Conservation (phyloP, 805 yeast genomes). For the Yamadazyma insecticola region DNA sequence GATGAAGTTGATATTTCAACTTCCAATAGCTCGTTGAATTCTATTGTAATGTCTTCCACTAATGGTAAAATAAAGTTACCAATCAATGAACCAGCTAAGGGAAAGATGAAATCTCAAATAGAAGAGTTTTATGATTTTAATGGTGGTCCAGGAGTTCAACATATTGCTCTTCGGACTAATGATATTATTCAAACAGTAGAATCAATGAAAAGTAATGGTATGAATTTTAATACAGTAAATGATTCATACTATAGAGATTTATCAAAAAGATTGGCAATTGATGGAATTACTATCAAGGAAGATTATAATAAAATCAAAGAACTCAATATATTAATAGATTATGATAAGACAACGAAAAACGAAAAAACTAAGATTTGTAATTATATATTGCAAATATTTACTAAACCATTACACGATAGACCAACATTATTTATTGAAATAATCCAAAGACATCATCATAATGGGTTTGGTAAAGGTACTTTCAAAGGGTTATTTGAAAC, state of each 20-base stretch:
- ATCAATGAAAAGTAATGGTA: conserved; percentile 56
- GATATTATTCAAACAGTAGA: conserved; percentile 56
- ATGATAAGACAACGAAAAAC: conserved; percentile 48
- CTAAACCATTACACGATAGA: conserved; percentile 69
- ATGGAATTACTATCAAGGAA: conserved; percentile 48
- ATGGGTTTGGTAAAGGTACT: conserved; percentile 89
- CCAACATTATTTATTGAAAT: conserved; percentile 82
- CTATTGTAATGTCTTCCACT: conserved; percentile 71
- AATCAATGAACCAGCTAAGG: conserved; percentile 77
- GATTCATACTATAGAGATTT: conserved; percentile 52
- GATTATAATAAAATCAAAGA: conserved; percentile 44
- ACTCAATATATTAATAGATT: conserved; percentile 68
- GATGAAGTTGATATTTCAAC: conserved; percentile 76
- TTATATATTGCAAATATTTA: conserved; percentile 76
- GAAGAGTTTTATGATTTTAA: conserved; percentile 76
- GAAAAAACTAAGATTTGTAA: conserved; percentile 35
- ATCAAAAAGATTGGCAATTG: conserved; percentile 36
- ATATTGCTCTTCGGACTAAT: conserved; percentile 63
- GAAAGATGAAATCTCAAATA: conserved; percentile 64
- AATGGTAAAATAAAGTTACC: conserved; percentile 73
- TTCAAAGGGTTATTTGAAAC: conserved; percentile 78
- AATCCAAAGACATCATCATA: conserved; percentile 73
- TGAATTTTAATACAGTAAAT: conserved; percentile 63
- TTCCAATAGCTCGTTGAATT: conserved; percentile 60
- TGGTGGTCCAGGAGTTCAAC: conserved; percentile 84